Conservation (phyloP, 495 filamentous ascomycete genomes). For the Talaromyces thailandensis region DNA sequence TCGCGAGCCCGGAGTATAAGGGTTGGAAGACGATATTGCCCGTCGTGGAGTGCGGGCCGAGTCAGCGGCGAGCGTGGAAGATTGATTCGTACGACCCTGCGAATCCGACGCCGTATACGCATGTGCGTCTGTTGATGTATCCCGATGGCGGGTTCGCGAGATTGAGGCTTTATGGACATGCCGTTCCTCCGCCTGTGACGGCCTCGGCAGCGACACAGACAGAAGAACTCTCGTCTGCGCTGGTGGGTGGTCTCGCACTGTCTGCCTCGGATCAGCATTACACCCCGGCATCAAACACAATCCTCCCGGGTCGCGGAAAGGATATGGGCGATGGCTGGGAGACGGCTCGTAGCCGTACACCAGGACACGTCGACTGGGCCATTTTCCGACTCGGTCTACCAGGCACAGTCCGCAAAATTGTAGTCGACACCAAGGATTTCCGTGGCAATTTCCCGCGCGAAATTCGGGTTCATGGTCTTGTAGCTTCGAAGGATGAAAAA, state of each 20-base stretch:
- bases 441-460: constrained; percentile 81
- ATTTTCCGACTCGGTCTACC: constrained; percentile 67
- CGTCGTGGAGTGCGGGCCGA: constrained; percentile 63
- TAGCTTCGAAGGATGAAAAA: constrained; percentile 48
- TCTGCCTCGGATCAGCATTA: constrained; percentile 81
- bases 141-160: constrained; percentile 91
- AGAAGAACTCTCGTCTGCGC: constrained; percentile 75
- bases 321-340: constrained; percentile 98
- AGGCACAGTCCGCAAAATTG: constrained; percentile 59
- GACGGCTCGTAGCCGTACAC: constrained; percentile 67
- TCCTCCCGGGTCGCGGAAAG: constrained; percentile 75
- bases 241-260: constrained; percentile 70
- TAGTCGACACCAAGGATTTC: constrained; percentile 87
- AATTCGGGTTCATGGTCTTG: constrained; percentile 44
- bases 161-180: constrained; percentile 73
- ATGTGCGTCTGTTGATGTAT: constrained; percentile 82
- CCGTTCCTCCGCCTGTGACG: constrained; percentile 33
- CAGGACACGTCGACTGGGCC: constrained; percentile 79
- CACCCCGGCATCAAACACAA: constrained; percentile 71
- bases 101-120: constrained; percentile 65
- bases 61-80: constrained; percentile 70
- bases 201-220: constrained; percentile 31
- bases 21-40: constrained; percentile 70
- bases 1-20: constrained; percentile 46
- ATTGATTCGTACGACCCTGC: constrained; percentile 32